Conservation (phyloP, 2,329 filamentous ascomycete genomes). For the Penicillium nordicum region DNA sequence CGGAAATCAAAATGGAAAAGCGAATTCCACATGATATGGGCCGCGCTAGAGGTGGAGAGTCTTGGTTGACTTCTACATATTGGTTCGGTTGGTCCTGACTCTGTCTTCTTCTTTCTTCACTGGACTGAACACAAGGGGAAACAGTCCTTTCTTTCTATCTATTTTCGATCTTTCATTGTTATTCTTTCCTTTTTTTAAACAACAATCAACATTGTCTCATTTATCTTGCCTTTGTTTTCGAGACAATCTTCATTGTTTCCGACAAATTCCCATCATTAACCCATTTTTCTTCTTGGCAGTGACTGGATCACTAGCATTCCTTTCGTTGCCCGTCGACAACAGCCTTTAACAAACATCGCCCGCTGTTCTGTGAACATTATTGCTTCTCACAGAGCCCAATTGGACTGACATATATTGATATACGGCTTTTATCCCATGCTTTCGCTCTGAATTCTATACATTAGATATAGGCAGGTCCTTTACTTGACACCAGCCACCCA, state of each 20-base stretch:
- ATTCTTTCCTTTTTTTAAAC: neutral
- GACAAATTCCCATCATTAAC: conserved; percentile 15
- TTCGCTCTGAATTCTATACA: conserved; percentile 4
- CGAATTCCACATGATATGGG: neutral
- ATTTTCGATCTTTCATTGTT: neutral
- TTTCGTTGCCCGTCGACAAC: conserved; percentile 27
- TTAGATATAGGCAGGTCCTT: conserved; percentile 21
- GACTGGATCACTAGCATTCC: conserved; percentile 32
- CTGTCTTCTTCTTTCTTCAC: conserved; percentile 5
- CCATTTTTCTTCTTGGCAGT: conserved; percentile 16
- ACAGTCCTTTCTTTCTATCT: conserved; percentile 14
- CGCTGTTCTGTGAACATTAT: conserved; percentile 12
- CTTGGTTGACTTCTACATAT: conserved; percentile 17
- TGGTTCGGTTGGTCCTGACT: neutral
- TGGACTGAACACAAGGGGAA: conserved; percentile 4
- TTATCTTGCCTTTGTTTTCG: conserved; percentile 5
- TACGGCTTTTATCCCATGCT: neutral
- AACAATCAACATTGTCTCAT: conserved; percentile 3
- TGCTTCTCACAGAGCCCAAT: conserved; percentile 3
- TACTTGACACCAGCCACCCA: conserved; percentile 8
- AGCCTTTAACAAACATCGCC: conserved; percentile 12
- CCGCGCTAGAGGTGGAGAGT: conserved; percentile 7
- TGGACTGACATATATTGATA: neutral
- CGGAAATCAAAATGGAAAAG: neutral
- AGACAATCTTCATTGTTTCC: conserved; percentile 17